Percentiles rank a stretch among this genome's conserved stretches.
Evolutionary conservation across 176 grass and related monocot genomes (phyloP).

Genomic region (Pharus latifolius): DNA sequence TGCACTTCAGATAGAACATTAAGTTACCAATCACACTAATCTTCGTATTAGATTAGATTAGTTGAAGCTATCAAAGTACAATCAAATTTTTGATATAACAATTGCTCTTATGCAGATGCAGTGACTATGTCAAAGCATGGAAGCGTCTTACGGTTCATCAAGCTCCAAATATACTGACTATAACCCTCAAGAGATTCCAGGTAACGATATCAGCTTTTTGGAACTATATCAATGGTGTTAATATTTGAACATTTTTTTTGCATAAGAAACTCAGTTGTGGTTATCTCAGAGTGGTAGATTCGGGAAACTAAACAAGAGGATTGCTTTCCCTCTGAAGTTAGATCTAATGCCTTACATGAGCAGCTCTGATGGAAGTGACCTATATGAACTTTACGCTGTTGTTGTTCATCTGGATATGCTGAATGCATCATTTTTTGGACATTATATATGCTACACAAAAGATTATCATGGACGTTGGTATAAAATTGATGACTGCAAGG

Average conservation of each 20-base stretch:
- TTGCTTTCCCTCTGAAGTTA: conserved; percentile 70
- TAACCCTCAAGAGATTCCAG: conserved; percentile 98
- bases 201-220: conserved; percentile 32
- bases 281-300: conserved; percentile 84
- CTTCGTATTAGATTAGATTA: too few species aligned
- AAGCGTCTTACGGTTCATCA: conserved; percentile 96
- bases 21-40: too few species aligned
- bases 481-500: conserved; percentile 93
- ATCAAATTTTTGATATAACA: not conserved
- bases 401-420: conserved; percentile 98
- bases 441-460: conserved; percentile 98
- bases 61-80: too few species aligned
- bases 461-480: conserved; percentile 55
- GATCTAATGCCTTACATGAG: conserved; percentile 82
- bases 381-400: conserved; percentile 90
- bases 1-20: not conserved
- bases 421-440: conserved; percentile 97
- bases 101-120: conserved; percentile 57
- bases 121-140: conserved; percentile 91
- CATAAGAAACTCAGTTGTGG: conserved; percentile 18
- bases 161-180: conserved; percentile 96
- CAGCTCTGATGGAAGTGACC: conserved; percentile 60
- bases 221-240: conserved; percentile 7
- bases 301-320: conserved; percentile 95
- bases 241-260: not conserved